Evolutionary conservation across 495 filamentous ascomycete genomes (phyloP).

Genomic region (Parathielavia hyrcaniae): DNA sequence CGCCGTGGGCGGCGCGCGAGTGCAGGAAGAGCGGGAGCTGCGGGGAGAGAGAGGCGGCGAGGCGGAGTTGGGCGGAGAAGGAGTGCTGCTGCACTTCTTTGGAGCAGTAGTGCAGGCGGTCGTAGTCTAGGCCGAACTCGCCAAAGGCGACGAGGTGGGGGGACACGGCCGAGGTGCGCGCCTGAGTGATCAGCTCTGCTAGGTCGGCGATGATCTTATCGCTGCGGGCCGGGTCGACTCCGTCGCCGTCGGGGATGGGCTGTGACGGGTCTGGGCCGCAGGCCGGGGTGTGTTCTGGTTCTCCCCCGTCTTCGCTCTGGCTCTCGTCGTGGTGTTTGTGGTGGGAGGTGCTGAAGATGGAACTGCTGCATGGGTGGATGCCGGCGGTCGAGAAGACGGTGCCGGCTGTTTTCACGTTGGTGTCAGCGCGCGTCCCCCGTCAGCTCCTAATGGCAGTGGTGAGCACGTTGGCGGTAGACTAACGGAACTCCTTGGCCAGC

Average conservation of each 20-base stretch:
- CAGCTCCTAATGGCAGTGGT: neutral
- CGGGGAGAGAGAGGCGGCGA: slow-evolving; percentile 60
- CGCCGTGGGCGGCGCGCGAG: slow-evolving; percentile 72
- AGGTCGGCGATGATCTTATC: slow-evolving; percentile 53
- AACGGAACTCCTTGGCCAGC: slow-evolving; percentile 67
- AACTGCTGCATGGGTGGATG: slow-evolving; percentile 79
- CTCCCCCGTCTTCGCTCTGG: slow-evolving; percentile 30
- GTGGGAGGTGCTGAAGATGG: slow-evolving; percentile 58
- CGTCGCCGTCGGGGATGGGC: slow-evolving; percentile 37
- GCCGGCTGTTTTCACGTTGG: slow-evolving; percentile 48
- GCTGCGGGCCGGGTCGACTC: slow-evolving; percentile 34
- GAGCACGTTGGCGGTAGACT: slow-evolving; percentile 21
- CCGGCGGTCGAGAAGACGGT: slow-evolving; percentile 83
- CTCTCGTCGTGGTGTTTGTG: slow-evolving; percentile 45
- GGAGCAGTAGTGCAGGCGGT: slow-evolving; percentile 71
- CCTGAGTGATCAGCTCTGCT: slow-evolving; percentile 43
- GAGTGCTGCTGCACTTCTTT: slow-evolving; percentile 75
- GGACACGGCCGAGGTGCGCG: slow-evolving; percentile 26
- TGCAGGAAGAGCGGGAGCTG: slow-evolving; percentile 86
- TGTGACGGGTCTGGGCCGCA: slow-evolving; percentile 40
- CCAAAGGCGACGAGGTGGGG: slow-evolving; percentile 69
- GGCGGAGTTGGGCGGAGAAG: slow-evolving; percentile 70
- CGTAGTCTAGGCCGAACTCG: slow-evolving; percentile 94
- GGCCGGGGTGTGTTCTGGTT: slow-evolving; percentile 38
- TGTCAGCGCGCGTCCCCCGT: slow-evolving; percentile 12